phyloP scores from a whole-genome alignment of 1,284 basidiomycete species.

The Melampsora americana region DNA sequence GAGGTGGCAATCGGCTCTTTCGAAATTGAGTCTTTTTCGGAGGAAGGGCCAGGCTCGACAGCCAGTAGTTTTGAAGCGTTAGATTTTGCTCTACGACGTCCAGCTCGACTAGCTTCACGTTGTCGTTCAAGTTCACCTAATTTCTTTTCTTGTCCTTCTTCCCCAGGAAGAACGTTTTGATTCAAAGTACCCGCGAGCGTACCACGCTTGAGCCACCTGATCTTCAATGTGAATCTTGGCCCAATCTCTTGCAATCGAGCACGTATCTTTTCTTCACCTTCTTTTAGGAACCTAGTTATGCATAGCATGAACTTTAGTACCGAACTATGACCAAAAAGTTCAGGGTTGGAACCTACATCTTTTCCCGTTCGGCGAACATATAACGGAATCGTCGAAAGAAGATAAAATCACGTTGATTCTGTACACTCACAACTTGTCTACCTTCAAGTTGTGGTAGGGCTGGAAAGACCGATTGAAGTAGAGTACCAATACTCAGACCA shows the following conservation, averaged over 20 bases:
- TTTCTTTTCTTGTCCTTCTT: slow-evolving; percentile 31
- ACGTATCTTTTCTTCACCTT: slow-evolving; percentile 57
- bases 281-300: slow-evolving; percentile 11
- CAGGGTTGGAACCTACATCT: slow-evolving; percentile 16
- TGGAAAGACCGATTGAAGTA: slow-evolving; percentile 94
- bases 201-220: slow-evolving; percentile 82
- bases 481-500: slow-evolving; percentile 83
- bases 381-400: slow-evolving; percentile 73
- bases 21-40: background rate
- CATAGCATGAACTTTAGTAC: background rate
- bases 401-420: slow-evolving; percentile 96
- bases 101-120: slow-evolving; percentile 36
- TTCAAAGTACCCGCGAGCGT: slow-evolving; percentile 34
- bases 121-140: slow-evolving; percentile 35
- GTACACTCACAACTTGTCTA: slow-evolving; percentile 91
- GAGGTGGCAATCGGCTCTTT: background rate
- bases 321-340: background rate
- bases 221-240: slow-evolving; percentile 91
- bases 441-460: slow-evolving; percentile 93
- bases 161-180: slow-evolving; percentile 25
- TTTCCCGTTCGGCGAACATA: slow-evolving; percentile 40
- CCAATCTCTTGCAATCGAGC: slow-evolving; percentile 96
- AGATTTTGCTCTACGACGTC: slow-evolving; percentile 1
- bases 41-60: background rate
- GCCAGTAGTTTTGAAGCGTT: background rate